Percentiles rank a stretch among this genome's conserved stretches.
phyloP scores from a whole-genome alignment of 345 rosid genomes.

The Toxicodendron radicans region DNA sequence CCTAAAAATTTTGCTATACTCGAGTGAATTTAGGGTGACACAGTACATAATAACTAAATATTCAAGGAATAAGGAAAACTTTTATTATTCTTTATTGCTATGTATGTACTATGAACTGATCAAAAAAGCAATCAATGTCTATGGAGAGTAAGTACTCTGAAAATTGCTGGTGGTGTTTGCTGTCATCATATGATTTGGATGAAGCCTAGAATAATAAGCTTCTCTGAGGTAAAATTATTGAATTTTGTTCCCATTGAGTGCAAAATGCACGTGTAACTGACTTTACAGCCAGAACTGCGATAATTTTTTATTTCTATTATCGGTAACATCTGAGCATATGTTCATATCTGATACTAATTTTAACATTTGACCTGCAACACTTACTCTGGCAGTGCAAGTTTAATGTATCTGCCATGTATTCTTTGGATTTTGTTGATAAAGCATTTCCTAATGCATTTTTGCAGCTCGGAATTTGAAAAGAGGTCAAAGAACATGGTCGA shows the following conservation, averaged over 20 bases:
- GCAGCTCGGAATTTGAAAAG: constrained; percentile 67
- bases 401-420: background rate
- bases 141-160: background rate
- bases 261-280: background rate
- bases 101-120: background rate
- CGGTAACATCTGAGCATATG: background rate
- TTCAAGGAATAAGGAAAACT: background rate
- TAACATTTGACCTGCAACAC: background rate
- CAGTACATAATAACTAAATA: too few relatives aligned
- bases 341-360: background rate
- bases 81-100: background rate
- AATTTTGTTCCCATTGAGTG: background rate
- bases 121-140: background rate
- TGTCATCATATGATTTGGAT: background rate
- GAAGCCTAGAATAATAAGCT: background rate
- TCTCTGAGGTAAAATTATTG: background rate
- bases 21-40: too few relatives aligned
- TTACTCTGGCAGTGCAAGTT: background rate
- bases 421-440: background rate
- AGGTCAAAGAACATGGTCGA: constrained; percentile 63
- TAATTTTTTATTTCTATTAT: background rate
- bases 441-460: constrained; percentile 11
- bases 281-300: background rate
- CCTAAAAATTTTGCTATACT: too few relatives aligned
- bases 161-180: background rate